Evolutionary conservation across 805 yeast genomes (phyloP).

Genomic region (Teunomyces kruisii): DNA sequence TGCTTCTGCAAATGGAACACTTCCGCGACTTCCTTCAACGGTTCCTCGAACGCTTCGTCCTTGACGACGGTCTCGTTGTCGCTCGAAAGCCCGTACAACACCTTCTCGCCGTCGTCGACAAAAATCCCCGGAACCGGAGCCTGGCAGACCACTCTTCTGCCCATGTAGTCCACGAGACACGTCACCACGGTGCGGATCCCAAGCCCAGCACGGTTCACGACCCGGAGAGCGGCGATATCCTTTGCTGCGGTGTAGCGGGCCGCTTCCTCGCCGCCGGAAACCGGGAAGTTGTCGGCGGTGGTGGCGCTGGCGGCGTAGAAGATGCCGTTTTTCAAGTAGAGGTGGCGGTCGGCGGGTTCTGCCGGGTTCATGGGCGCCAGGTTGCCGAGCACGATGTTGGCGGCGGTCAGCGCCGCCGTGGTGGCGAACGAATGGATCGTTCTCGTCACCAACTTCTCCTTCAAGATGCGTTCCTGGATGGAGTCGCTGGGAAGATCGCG

Average conservation of each 20-base stretch:
- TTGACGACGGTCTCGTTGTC: constrained; percentile 50
- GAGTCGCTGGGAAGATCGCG: constrained; percentile 64
- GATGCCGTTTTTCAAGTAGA: constrained; percentile 77
- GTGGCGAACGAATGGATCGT: constrained; percentile 73
- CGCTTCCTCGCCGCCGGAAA: constrained; percentile 80
- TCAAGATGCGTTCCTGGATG: constrained; percentile 64
- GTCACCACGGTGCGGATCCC: constrained; percentile 70
- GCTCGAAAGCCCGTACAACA: constrained; percentile 75
- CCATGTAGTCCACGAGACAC: constrained; percentile 86
- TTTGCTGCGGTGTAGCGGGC: constrained; percentile 77
- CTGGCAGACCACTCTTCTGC: constrained; percentile 85
- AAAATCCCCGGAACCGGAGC: constrained; percentile 95
- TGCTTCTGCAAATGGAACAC: constrained; percentile 79
- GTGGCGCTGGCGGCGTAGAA: constrained; percentile 79
- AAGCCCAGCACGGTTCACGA: constrained; percentile 64
- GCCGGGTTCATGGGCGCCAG: constrained; percentile 77
- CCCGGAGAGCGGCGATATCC: constrained; percentile 72
- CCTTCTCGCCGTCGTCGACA: constrained; percentile 48
- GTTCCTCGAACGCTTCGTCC: constrained; percentile 53
- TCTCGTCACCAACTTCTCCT: constrained; percentile 74
- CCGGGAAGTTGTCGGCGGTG: constrained; percentile 52
- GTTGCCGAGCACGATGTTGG: constrained; percentile 72
- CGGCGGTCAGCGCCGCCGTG: constrained; percentile 77
- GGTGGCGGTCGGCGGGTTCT: constrained; percentile 59
- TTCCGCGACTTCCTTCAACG: constrained; percentile 62